These are phyloP conservation scores for Stagonosporopsis rhizophila DNA, from an alignment of 2,329 filamentous ascomycete genomes.

Conservation along the genomic window DNA sequence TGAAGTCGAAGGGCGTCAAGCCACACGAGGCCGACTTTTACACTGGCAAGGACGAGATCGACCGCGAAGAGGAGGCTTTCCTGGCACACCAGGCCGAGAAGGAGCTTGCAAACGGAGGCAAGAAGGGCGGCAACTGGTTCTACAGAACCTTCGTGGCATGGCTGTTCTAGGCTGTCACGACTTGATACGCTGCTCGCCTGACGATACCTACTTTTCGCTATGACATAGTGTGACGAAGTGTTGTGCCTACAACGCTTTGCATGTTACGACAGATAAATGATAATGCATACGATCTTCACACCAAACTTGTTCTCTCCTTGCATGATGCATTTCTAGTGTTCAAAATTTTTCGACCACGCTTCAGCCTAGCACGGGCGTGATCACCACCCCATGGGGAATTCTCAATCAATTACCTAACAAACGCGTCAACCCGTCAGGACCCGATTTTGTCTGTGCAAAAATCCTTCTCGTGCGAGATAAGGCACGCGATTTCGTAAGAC, in stretches of 20 bases:
- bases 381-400: conserved; percentile 11
- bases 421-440: not conserved
- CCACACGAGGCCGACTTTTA: conserved; percentile 71
- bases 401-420: conserved; percentile 16
- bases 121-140: conserved; percentile 57
- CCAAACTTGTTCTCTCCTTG: not conserved
- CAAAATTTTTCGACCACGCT: not conserved
- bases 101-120: conserved; percentile 40
- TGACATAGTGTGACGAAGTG: not conserved
- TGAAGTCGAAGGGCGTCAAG: conserved; percentile 51
- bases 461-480: not conserved
- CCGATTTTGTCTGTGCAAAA: conserved; percentile 4
- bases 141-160: conserved; percentile 66
- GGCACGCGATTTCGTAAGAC: conserved; percentile 10
- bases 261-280: not conserved
- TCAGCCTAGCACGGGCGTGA: not conserved
- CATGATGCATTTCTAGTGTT: not conserved
- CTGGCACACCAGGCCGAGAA: conserved; percentile 61
- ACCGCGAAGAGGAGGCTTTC: conserved; percentile 75
- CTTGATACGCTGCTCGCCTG: not conserved
- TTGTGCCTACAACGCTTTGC: not conserved
- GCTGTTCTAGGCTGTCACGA: conserved; percentile 59
- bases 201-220: not conserved
- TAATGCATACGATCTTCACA: not conserved
- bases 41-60: conserved; percentile 75